These are phyloP conservation scores for Fusarium algeriense DNA, from an alignment of 2,329 filamentous ascomycete genomes.

Conservation along the genomic window DNA sequence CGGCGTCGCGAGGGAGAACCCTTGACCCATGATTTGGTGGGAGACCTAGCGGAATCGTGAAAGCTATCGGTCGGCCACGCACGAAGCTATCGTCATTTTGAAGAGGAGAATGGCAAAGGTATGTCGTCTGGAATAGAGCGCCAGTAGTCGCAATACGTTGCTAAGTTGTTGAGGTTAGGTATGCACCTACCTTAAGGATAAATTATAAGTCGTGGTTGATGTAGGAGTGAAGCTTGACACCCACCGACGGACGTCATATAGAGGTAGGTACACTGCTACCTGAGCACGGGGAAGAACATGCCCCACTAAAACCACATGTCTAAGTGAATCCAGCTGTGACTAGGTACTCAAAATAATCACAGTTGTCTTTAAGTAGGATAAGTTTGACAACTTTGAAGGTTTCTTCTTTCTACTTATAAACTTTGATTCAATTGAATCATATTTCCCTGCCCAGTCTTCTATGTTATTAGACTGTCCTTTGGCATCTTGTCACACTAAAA, in stretches of 20 bases:
- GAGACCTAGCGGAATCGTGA: constrained; percentile 34
- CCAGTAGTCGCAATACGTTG: background rate
- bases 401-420: too few relatives aligned
- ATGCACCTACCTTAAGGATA: background rate
- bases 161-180: background rate
- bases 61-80: constrained; percentile 43
- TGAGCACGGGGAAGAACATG: constrained; percentile 23
- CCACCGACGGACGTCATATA: constrained; percentile 34
- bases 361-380: background rate
- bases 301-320: constrained; percentile 7
- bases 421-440: background rate
- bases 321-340: background rate
- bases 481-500: background rate
- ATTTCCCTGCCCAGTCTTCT: too few relatives aligned
- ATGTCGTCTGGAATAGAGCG: background rate
- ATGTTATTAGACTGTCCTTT: background rate
- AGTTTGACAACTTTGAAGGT: too few relatives aligned
- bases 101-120: background rate
- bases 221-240: constrained; percentile 18
- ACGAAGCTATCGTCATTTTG: constrained; percentile 46
- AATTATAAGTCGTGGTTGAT: background rate
- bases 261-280: constrained; percentile 1
- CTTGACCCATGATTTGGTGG: constrained; percentile 82
- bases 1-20: constrained; percentile 92
- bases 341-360: background rate